Conservation (phyloP, 106 monocot genomes). For the Cymbidium sinense region DNA sequence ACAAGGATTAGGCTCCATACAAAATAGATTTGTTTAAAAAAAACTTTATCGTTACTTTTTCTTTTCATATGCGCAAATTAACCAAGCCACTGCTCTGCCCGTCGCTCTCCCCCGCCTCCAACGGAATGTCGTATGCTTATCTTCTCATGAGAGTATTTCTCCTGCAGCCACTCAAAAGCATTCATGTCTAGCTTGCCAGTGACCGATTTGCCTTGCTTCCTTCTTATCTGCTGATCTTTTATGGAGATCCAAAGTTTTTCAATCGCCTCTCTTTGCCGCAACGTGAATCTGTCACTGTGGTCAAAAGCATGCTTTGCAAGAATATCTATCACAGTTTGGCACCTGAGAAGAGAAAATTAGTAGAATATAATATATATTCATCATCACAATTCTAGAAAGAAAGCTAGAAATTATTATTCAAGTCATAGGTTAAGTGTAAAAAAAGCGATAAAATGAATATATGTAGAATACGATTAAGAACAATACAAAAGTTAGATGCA, state of each 20-base stretch:
- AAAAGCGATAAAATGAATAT: too few relatives aligned
- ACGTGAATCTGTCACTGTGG: constrained; percentile 53
- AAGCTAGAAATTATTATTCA: neutral
- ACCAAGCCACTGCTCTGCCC: constrained; percentile 80
- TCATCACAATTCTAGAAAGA: neutral
- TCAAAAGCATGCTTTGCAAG: constrained; percentile 89
- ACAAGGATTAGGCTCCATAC: too few relatives aligned
- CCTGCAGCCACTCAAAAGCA: constrained; percentile 88
- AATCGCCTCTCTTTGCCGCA: constrained; percentile 71
- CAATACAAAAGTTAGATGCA: too few relatives aligned
- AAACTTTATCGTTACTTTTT: neutral
- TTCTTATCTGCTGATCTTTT: constrained; percentile 75
- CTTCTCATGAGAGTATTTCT: constrained; percentile 79
- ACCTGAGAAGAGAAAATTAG: constrained; percentile 39
- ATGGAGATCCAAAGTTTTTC: constrained; percentile 84
- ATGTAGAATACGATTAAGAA: too few relatives aligned
- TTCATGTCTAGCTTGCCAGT: constrained; percentile 93
- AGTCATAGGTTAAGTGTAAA: too few relatives aligned
- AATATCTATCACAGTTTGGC: constrained; percentile 89
- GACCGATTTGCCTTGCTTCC: constrained; percentile 90
- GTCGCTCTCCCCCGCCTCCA: constrained; percentile 73
- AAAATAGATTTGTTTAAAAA: too few relatives aligned
- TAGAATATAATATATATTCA: neutral
- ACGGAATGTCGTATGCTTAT: constrained; percentile 82
- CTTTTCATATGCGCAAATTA: constrained; percentile 18